Evolutionary conservation across 768 basidiomycete genomes (phyloP).

Genomic region (Leccinum longicurvipes): DNA sequence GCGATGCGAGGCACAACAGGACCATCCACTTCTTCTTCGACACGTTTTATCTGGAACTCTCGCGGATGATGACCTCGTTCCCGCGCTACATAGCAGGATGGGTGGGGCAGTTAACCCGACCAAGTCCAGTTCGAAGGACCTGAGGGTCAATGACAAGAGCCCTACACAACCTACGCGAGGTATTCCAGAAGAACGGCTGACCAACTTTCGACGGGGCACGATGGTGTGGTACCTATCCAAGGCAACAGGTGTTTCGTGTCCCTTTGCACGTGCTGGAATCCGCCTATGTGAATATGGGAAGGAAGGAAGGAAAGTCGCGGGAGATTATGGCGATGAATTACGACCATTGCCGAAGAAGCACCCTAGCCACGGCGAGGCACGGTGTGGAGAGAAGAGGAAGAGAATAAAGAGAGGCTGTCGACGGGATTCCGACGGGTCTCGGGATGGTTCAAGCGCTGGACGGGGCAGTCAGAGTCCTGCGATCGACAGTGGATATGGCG

Average conservation of each 20-base stretch:
- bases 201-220: slow-evolving; percentile 76
- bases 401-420: slow-evolving; percentile 35
- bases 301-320: slow-evolving; percentile 36
- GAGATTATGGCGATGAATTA: slow-evolving; percentile 25
- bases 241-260: slow-evolving; percentile 72
- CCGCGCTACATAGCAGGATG: slow-evolving; percentile 64
- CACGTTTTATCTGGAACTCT: slow-evolving; percentile 70
- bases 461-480: slow-evolving; percentile 22
- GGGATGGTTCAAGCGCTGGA: slow-evolving; percentile 5
- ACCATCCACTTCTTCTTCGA: slow-evolving; percentile 69
- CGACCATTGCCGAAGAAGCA: slow-evolving; percentile 45
- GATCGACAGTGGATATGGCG: slow-evolving; percentile 27
- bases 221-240: slow-evolving; percentile 79
- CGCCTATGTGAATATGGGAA: slow-evolving; percentile 65
- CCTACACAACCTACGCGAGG: background rate
- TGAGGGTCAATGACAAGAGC: slow-evolving; percentile 26
- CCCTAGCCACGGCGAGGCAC: slow-evolving; percentile 31
- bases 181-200: slow-evolving; percentile 39
- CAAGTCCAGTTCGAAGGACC: slow-evolving; percentile 17
- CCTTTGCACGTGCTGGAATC: slow-evolving; percentile 72
- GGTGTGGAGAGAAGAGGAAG: slow-evolving; percentile 47
- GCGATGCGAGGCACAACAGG: slow-evolving; percentile 68
- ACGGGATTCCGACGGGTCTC: slow-evolving; percentile 17
- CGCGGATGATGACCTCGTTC: slow-evolving; percentile 69
- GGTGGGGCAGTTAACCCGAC: slow-evolving; percentile 59